Percentiles rank a stretch among this genome's conserved stretches.
Evolutionary conservation across 31 red algal species (phyloP).

Genomic region (Porphyra umbilicalis): DNA sequence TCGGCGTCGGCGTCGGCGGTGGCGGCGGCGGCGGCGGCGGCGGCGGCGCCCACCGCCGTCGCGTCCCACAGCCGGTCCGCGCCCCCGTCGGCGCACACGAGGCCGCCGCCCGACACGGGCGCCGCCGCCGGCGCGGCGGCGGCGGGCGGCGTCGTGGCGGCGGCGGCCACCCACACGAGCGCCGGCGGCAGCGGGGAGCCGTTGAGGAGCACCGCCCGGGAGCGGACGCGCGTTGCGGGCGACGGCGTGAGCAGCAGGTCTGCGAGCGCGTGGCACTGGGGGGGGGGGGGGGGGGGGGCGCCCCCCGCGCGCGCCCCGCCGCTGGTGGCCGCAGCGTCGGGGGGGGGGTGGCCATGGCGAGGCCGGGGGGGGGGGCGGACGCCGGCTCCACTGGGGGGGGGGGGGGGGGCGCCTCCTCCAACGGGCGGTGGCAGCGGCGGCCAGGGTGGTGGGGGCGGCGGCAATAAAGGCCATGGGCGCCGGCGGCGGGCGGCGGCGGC

Average conservation of each 20-base stretch:
- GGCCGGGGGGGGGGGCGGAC: too few species aligned
- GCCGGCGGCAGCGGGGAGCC: background rate
- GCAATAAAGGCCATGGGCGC: background rate
- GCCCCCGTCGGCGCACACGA: slow-evolving; percentile 10
- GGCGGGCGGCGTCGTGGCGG: background rate
- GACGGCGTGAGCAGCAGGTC: background rate
- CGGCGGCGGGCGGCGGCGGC: background rate
- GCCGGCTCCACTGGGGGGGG: background rate
- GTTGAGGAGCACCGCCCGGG: background rate
- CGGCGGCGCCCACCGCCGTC: background rate
- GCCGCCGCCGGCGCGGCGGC: background rate
- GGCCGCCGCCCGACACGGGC: background rate
- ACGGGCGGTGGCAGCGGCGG: background rate
- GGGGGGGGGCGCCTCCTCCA: background rate
- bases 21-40: background rate
- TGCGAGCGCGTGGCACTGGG: background rate
- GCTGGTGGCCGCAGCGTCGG: too few species aligned
- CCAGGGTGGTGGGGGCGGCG: background rate
- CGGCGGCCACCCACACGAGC: background rate
- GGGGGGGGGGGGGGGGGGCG: background rate
- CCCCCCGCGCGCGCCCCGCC: too few species aligned
- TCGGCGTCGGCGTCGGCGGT: background rate
- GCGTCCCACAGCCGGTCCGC: slow-evolving; percentile 1
- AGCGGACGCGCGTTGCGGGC: background rate
- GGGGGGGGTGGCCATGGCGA: too few species aligned